A percentile compares a stretch with the other conserved stretches of the same genome.
These are phyloP conservation scores for Chlamydomonas eustigma DNA, from an alignment of 139 green algal genomes.

Conservation along the genomic window DNA sequence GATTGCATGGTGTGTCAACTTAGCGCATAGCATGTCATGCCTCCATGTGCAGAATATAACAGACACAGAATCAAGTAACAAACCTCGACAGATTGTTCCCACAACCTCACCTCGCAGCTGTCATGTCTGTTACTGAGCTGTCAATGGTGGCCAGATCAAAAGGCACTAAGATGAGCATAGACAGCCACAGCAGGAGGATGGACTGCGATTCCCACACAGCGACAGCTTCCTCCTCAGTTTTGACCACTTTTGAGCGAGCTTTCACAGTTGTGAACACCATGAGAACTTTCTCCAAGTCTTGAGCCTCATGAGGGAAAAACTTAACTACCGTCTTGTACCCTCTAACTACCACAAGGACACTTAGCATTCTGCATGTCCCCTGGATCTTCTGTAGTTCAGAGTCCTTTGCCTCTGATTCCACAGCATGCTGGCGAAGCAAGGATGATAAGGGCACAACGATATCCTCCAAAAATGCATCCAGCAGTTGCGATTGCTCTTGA, in stretches of 20 bases:
- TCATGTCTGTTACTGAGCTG: constrained; percentile 13
- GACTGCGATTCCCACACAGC: constrained; percentile 69
- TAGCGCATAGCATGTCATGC: too few species aligned
- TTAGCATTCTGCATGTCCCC: constrained; percentile 62
- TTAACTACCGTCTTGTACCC: constrained; percentile 83
- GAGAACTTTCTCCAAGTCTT: constrained; percentile 76
- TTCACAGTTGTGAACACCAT: constrained; percentile 47
- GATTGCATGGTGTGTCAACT: too few species aligned
- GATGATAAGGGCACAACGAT: constrained; percentile 69
- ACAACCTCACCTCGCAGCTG: background rate
- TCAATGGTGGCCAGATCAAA: constrained; percentile 91
- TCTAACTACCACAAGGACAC: constrained; percentile 71
- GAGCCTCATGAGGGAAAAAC: constrained; percentile 75
- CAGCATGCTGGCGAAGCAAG: constrained; percentile 52
- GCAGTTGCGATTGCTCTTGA: constrained; percentile 90
- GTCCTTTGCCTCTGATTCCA: background rate
- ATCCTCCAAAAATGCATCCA: constrained; percentile 83
- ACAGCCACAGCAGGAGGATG: constrained; percentile 92
- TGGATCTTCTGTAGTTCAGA: background rate
- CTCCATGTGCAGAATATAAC: too few species aligned
- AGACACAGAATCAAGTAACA: too few species aligned
- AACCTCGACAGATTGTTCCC: too few species aligned
- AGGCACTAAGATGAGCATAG: constrained; percentile 85
- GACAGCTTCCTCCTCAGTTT: constrained; percentile 23
- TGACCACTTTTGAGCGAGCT: constrained; percentile 4